Evolutionary conservation across 2,329 filamentous ascomycete genomes (phyloP).

Genomic region (Trichoderma atrobrunneum): DNA sequence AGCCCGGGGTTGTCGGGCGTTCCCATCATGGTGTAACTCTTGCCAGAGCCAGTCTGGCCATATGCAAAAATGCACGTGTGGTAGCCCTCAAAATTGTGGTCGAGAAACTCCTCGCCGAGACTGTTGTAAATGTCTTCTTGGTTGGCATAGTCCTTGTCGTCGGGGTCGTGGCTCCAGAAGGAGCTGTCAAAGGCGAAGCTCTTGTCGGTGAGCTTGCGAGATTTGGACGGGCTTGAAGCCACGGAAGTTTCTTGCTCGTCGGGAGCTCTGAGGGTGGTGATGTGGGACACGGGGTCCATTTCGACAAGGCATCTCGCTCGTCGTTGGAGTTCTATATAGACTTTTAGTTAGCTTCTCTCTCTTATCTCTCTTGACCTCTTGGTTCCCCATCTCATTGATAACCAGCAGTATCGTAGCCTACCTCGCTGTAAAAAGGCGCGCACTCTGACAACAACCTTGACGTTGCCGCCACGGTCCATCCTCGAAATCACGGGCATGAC

Average conservation of each 20-base stretch:
- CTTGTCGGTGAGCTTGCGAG: slow-evolving; percentile 81
- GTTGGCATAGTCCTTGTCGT: slow-evolving; percentile 80
- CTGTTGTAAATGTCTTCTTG: slow-evolving; percentile 94
- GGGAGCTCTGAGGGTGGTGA: slow-evolving; percentile 76
- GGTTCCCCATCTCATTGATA: background rate
- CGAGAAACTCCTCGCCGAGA: slow-evolving; percentile 92
- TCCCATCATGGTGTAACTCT: slow-evolving; percentile 99
- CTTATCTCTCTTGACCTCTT: background rate
- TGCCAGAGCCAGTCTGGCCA: slow-evolving; percentile 94
- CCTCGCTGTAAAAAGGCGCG: slow-evolving; percentile 76
- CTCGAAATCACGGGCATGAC: slow-evolving; percentile 54
- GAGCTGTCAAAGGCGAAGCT: slow-evolving; percentile 95
- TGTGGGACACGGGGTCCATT: slow-evolving; percentile 86
- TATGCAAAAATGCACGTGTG: slow-evolving; percentile 99
- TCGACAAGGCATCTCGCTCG: slow-evolving; percentile 80
- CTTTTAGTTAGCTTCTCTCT: background rate
- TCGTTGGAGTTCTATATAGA: slow-evolving; percentile 68
- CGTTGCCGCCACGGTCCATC: slow-evolving; percentile 69
- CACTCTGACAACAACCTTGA: slow-evolving; percentile 78
- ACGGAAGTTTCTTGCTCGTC: slow-evolving; percentile 43
- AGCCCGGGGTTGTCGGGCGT: slow-evolving; percentile 79
- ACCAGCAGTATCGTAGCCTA: slow-evolving; percentile 34
- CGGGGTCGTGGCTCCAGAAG: slow-evolving; percentile 88
- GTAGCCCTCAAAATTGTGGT: slow-evolving; percentile 99
- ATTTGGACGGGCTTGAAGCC: slow-evolving; percentile 49